These are phyloP conservation scores for Eucalyptus regnans DNA, from an alignment of 345 rosid species.

Conservation along the genomic window DNA sequence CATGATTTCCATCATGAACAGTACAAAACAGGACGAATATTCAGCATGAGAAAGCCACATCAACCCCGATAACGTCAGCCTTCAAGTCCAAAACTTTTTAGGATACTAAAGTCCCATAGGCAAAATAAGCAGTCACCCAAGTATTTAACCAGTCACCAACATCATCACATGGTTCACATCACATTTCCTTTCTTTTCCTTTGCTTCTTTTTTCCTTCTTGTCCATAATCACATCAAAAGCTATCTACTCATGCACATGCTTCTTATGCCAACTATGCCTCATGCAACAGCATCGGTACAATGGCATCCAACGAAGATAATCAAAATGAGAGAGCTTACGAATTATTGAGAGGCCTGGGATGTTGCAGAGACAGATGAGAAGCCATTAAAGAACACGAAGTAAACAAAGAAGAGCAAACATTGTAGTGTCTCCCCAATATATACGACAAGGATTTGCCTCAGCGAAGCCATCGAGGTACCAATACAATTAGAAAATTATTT, in stretches of 20 bases:
- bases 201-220: not conserved
- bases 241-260: not conserved
- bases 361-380: constrained; percentile 16
- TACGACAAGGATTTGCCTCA: not conserved
- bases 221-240: not conserved
- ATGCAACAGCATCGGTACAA: not conserved
- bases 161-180: not conserved
- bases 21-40: not conserved
- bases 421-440: not conserved
- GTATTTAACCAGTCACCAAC: not conserved
- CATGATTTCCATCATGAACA: not conserved
- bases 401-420: not conserved
- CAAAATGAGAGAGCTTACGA: constrained; percentile 13
- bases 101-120: not conserved
- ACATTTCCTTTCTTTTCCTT: not conserved
- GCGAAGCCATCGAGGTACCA: not conserved
- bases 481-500: not conserved
- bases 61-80: not conserved
- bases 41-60: not conserved
- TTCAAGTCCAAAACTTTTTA: not conserved
- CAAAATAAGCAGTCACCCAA: not conserved
- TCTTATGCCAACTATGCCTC: not conserved
- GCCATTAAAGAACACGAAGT: constrained; percentile 22
- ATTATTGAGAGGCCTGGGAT: constrained; percentile 1
- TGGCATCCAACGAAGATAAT: not conserved